Percentiles rank a stretch among this genome's conserved stretches.
Evolutionary conservation across 2,329 filamentous ascomycete genomes (phyloP).

Genomic region (Arthroderma uncinatum): DNA sequence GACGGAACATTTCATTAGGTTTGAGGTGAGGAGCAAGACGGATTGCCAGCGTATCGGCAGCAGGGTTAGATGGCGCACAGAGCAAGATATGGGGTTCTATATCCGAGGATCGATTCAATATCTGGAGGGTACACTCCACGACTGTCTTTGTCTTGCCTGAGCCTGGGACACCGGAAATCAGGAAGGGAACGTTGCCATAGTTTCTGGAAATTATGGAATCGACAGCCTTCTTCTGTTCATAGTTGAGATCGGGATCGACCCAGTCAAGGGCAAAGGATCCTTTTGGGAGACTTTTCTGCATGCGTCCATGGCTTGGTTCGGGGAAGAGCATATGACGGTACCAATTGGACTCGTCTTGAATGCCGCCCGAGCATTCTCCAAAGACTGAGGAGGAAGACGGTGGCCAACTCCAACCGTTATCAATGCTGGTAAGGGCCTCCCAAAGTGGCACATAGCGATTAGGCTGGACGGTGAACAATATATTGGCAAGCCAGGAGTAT

Average conservation of each 20-base stretch:
- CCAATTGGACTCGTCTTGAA: constrained; percentile 15
- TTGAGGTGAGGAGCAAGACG: constrained; percentile 29
- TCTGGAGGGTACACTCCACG: constrained; percentile 34
- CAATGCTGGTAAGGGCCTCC: constrained; percentile 15
- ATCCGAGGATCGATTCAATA: constrained; percentile 13
- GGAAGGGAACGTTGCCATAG: constrained; percentile 38
- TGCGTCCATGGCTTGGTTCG: constrained; percentile 24
- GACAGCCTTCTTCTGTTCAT: constrained; percentile 39
- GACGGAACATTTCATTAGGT: constrained; percentile 31
- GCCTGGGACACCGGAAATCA: constrained; percentile 42
- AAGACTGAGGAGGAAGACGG: constrained; percentile 37
- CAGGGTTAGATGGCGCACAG: constrained; percentile 38
- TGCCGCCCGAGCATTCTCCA: constrained; percentile 25
- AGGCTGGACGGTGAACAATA: constrained; percentile 17
- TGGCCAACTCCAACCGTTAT: constrained; percentile 39
- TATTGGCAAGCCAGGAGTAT: constrained; percentile 16
- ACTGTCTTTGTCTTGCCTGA: constrained; percentile 44
- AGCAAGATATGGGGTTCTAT: constrained; percentile 29
- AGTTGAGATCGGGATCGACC: constrained; percentile 36
- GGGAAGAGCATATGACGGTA: constrained; percentile 37
- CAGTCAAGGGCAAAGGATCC: constrained; percentile 25
- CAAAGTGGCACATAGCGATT: constrained; percentile 15
- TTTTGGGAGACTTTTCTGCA: constrained; percentile 31
- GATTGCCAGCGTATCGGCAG: constrained; percentile 35
- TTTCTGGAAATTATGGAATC: constrained; percentile 30